Conservation (phyloP, 2,329 filamentous ascomycete genomes). For the Curvularia lunata region DNA sequence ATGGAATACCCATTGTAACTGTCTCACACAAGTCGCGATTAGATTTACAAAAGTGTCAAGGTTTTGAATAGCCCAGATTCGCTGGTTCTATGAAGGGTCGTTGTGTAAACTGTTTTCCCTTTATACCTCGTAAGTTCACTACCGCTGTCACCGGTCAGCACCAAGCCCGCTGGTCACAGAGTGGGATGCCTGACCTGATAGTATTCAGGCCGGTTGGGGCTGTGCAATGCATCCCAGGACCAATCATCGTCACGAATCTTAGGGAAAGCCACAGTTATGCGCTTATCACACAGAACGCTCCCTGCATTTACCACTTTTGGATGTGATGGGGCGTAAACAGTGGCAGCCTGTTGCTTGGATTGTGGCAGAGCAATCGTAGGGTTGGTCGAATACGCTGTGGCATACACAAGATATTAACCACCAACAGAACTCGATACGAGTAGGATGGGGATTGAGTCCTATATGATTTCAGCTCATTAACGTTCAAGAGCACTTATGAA, state of each 20-base stretch:
- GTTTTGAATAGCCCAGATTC: neutral
- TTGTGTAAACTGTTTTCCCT: neutral
- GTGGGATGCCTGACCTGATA: neutral
- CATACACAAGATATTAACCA: neutral
- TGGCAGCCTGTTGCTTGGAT: neutral
- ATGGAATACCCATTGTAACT: conserved; percentile 28
- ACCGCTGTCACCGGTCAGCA: neutral
- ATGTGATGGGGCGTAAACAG: neutral
- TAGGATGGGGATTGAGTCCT: neutral
- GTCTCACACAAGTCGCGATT: neutral
- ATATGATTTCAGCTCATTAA: neutral
- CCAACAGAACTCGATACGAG: neutral
- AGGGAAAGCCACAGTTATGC: conserved; percentile 8
- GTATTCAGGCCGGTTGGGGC: neutral
- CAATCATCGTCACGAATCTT: conserved; percentile 4
- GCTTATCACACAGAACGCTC: neutral
- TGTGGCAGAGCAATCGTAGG: neutral
- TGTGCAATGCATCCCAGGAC: neutral
- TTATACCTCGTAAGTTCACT: neutral
- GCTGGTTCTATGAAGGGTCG: neutral
- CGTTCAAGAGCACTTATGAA: neutral
- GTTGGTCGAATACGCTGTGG: neutral
- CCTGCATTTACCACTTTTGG: conserved; percentile 1
- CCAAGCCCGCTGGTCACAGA: too few species aligned
- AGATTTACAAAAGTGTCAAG: neutral